Evolutionary conservation across 331 rosid species (phyloP).

Genomic region (Telfairia occidentalis): DNA sequence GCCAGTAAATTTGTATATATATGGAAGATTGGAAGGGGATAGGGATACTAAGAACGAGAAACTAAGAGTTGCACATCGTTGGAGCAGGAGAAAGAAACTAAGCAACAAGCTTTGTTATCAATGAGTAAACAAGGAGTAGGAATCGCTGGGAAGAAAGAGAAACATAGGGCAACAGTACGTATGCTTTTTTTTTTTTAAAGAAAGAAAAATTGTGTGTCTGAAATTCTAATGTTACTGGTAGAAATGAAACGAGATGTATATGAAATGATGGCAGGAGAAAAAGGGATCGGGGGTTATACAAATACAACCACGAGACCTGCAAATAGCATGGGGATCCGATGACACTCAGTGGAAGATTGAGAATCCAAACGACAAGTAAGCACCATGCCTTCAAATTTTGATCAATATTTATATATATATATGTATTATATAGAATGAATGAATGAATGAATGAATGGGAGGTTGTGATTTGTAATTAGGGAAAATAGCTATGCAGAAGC

Average conservation of each 20-base stretch:
- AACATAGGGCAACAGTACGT: background rate
- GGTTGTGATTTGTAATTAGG: background rate
- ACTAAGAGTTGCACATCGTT: background rate
- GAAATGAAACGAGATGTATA: background rate
- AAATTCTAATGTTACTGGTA: background rate
- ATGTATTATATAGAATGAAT: background rate
- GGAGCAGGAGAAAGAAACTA: background rate
- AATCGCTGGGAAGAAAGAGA: background rate
- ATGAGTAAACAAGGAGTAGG: background rate
- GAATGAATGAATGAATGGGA: background rate
- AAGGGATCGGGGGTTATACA: background rate
- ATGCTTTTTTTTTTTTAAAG: background rate
- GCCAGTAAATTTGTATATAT: background rate
- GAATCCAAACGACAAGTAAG: background rate
- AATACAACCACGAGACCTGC: background rate
- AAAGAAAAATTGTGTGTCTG: no score
- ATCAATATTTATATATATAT: background rate
- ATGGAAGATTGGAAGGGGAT: background rate
- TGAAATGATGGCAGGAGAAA: background rate
- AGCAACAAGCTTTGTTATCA: background rate
- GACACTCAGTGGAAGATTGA: background rate
- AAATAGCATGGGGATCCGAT: conserved; percentile 6
- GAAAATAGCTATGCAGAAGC: conserved; percentile 10
- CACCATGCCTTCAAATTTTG: background rate
- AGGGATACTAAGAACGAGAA: background rate